Conservation (phyloP, 306 rosid genomes). For the Cucurbita maxima region DNA sequence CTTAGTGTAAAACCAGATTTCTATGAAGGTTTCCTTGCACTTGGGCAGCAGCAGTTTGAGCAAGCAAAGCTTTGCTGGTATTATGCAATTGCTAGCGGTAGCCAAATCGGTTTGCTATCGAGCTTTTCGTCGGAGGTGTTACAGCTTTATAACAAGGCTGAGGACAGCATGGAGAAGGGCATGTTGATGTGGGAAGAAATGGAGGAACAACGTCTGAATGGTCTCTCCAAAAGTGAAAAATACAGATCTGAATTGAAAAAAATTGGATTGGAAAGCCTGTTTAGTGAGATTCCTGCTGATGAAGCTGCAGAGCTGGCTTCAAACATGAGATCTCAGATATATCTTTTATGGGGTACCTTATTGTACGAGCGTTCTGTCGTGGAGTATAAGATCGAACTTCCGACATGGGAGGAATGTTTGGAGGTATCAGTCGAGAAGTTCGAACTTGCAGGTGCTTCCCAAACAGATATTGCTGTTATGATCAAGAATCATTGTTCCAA, state of each 20-base stretch:
- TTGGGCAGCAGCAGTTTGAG: conserved; percentile 81
- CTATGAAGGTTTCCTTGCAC: conserved; percentile 75
- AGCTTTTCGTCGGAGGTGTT: conserved; percentile 47
- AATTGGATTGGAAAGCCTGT: conserved; percentile 47
- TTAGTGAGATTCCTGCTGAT: conserved; percentile 45
- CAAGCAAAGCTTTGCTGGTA: conserved; percentile 82
- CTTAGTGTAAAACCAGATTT: conserved; percentile 58
- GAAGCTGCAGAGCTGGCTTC: conserved; percentile 63
- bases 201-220: conserved; percentile 68
- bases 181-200: conserved; percentile 76
- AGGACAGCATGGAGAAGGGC: conserved; percentile 86
- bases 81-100: conserved; percentile 37
- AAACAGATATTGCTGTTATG: conserved; percentile 84
- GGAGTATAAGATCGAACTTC: conserved; percentile 59
- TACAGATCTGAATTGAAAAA: conserved; percentile 40
- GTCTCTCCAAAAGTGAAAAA: conserved; percentile 59
- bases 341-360: conserved; percentile 82
- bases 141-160: conserved; percentile 72
- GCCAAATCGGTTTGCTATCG: conserved; percentile 28
- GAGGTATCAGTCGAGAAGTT: conserved; percentile 86
- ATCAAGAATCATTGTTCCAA: conserved; percentile 92
- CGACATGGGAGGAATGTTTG: conserved; percentile 93
- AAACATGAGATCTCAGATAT: conserved; percentile 64
- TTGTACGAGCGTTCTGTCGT: conserved; percentile 82
- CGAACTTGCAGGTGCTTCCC: conserved; percentile 89